A percentile compares a stretch with the other conserved stretches of the same genome.
phyloP scores from a whole-genome alignment of 2,329 filamentous ascomycete species.

The Neonectria coccinea region DNA sequence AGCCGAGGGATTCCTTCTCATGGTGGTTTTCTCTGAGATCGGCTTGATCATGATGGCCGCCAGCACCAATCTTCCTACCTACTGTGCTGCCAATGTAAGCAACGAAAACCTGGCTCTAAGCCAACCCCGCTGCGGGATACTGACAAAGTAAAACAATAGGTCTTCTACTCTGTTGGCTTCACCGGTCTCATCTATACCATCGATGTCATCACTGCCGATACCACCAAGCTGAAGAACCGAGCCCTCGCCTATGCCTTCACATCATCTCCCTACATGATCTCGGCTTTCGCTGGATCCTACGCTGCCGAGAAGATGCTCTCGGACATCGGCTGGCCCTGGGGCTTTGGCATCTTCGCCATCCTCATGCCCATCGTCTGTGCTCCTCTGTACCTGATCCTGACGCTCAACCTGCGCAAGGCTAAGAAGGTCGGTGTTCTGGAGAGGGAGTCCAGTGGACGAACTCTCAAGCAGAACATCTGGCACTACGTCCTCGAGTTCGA shows the following conservation, averaged over 20 bases:
- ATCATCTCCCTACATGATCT: constrained; percentile 58
- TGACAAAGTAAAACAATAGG: constrained; percentile 41
- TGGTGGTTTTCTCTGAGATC: constrained; percentile 59
- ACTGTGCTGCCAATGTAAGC: constrained; percentile 64
- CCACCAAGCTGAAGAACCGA: constrained; percentile 55
- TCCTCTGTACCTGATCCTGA: constrained; percentile 67
- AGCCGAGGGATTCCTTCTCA: constrained; percentile 67
- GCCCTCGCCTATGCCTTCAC: constrained; percentile 53
- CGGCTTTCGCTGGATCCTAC: constrained; percentile 48
- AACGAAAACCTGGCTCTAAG: not conserved
- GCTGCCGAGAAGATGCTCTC: constrained; percentile 24
- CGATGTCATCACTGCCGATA: constrained; percentile 74
- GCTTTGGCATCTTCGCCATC: constrained; percentile 72
- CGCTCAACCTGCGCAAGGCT: constrained; percentile 66
- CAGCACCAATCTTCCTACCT: constrained; percentile 54
- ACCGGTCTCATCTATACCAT: constrained; percentile 70
- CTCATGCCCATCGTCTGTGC: constrained; percentile 68
- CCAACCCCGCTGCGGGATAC: constrained; percentile 39
- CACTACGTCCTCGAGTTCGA: constrained; percentile 24
- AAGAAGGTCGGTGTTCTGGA: constrained; percentile 58
- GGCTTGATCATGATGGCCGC: constrained; percentile 71
- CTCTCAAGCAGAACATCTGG: constrained; percentile 55
- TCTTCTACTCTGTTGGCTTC: constrained; percentile 71
- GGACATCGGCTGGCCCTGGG: constrained; percentile 28
- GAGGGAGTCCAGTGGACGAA: constrained; percentile 55